These are phyloP conservation scores for Larix sibirica DNA, from an alignment of 83 land plant species.

Conservation along the genomic window DNA sequence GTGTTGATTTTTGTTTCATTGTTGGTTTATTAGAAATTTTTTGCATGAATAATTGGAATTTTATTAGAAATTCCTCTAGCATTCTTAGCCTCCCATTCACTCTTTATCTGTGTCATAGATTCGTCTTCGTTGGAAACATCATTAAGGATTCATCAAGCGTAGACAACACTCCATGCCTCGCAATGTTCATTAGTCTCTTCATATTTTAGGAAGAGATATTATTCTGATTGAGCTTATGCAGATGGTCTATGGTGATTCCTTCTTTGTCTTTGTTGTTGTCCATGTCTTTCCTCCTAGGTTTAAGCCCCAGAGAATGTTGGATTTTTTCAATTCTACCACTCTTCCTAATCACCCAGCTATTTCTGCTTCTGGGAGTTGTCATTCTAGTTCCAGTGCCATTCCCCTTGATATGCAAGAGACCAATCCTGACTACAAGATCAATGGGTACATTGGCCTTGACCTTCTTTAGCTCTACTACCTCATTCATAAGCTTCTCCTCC, in stretches of 20 bases:
- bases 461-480: constrained; percentile 54
- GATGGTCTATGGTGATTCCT: constrained; percentile 53
- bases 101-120: constrained; percentile 38
- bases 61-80: constrained; percentile 16
- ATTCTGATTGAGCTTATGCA: constrained; percentile 74
- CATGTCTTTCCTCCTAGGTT: constrained; percentile 8
- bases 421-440: constrained; percentile 25
- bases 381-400: background rate
- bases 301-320: constrained; percentile 18
- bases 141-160: constrained; percentile 63
- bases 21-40: too few relatives aligned
- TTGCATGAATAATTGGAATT: too few relatives aligned
- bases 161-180: constrained; percentile 51
- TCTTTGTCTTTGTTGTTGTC: constrained; percentile 19
- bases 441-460: constrained; percentile 52
- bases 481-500: constrained; percentile 45
- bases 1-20: too few relatives aligned
- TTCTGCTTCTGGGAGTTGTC: background rate
- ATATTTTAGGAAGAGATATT: constrained; percentile 92
- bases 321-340: constrained; percentile 20
- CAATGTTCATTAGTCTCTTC: constrained; percentile 80
- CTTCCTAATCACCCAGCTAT: constrained; percentile 3
- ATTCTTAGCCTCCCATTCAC: constrained; percentile 57
- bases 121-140: constrained; percentile 39
- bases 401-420: constrained; percentile 20